Conservation (phyloP, 257 asterid species). For the Coffea eugenioides region DNA sequence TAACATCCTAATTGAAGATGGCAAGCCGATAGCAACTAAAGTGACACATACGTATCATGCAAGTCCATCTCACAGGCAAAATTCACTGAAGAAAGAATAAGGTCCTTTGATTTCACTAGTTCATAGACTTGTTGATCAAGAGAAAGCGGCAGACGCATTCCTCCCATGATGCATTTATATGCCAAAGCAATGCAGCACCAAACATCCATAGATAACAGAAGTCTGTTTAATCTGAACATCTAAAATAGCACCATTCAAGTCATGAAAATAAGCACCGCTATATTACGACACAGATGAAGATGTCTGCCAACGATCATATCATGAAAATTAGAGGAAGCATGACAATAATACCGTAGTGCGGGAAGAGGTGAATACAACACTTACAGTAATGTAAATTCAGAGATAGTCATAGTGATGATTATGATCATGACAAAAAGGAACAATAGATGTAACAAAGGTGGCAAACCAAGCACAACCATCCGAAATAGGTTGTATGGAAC, state of each 20-base stretch:
- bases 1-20: not conserved
- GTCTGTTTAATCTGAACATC: not conserved
- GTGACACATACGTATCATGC: not conserved
- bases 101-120: not conserved
- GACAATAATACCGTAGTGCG: not conserved
- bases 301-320: not conserved
- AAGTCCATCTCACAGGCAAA: not conserved
- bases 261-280: not conserved
- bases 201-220: not conserved
- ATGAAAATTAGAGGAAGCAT: not conserved
- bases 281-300: not conserved
- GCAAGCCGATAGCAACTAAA: not conserved
- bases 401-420: not conserved
- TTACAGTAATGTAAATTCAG: not conserved
- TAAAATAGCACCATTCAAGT: constrained; percentile 1
- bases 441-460: not conserved
- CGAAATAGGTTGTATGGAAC: not conserved
- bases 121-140: not conserved
- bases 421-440: not conserved
- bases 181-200: constrained; percentile 5
- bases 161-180: not conserved
- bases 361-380: not conserved
- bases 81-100: not conserved
- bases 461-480: constrained; percentile 5
- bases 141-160: not conserved